phyloP scores from a whole-genome alignment of 1,284 basidiomycete species.

The Hemileia vastatrix region DNA sequence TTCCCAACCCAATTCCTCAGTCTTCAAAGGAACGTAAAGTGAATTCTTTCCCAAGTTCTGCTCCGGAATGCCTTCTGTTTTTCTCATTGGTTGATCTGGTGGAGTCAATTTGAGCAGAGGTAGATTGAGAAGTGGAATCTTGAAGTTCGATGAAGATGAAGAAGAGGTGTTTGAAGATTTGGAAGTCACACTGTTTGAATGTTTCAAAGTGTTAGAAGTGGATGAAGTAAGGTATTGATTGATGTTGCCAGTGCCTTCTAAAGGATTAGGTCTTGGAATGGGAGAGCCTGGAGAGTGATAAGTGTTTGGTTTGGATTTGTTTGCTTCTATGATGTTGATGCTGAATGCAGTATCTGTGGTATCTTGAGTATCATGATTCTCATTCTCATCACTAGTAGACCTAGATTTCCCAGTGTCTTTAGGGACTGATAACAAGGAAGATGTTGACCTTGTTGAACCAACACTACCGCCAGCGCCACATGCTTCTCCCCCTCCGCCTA shows the following conservation, averaged over 20 bases:
- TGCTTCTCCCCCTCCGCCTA: too few species aligned
- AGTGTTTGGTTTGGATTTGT: too few species aligned
- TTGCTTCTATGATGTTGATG: too few species aligned
- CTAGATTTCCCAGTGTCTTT: too few species aligned
- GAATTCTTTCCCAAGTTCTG: constrained; percentile 30
- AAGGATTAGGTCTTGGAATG: not conserved
- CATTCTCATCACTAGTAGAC: too few species aligned
- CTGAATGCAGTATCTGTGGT: too few species aligned
- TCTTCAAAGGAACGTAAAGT: constrained; percentile 36
- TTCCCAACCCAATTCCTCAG: too few species aligned
- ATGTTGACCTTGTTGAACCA: too few species aligned
- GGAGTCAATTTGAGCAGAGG: constrained; percentile 25
- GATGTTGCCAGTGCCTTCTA: not conserved
- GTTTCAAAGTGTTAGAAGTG: not conserved
- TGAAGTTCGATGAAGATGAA: constrained; percentile 3
- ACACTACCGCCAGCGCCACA: too few species aligned
- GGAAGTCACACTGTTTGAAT: not conserved
- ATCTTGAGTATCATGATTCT: too few species aligned
- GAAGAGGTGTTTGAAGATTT: not conserved
- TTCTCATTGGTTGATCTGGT: constrained; percentile 25
- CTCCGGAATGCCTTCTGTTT: constrained; percentile 27
- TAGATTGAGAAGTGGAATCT: constrained; percentile 28
- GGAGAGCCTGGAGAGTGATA: too few species aligned
- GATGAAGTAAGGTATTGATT: not conserved
- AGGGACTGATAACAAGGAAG: too few species aligned